A percentile compares a stretch with the other conserved stretches of the same genome.
phyloP scores from a whole-genome alignment of 805 yeast species.

The Candida ipomoeae region DNA sequence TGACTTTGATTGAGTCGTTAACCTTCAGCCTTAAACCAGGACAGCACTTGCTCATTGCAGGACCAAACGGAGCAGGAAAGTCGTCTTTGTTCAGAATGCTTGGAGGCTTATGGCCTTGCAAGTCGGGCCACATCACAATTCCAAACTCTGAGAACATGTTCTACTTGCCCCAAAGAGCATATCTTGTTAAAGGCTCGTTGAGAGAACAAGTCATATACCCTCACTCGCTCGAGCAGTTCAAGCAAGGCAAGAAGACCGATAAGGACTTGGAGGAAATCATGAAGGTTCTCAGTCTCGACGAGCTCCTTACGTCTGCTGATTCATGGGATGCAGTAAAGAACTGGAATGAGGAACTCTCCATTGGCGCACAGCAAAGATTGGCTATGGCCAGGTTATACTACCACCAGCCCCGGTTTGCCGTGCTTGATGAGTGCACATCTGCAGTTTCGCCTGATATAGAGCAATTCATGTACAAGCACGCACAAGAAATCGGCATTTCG shows the following conservation, averaged over 20 bases:
- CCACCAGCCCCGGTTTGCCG: slow-evolving; percentile 90
- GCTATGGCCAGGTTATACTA: slow-evolving; percentile 92
- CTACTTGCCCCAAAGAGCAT: slow-evolving; percentile 90
- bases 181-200: slow-evolving; percentile 73
- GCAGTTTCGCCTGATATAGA: slow-evolving; percentile 91
- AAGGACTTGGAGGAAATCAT: slow-evolving; percentile 51
- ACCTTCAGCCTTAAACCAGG: slow-evolving; percentile 74
- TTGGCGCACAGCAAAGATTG: slow-evolving; percentile 88
- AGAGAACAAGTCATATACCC: slow-evolving; percentile 91
- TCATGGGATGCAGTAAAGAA: slow-evolving; percentile 62
- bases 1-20: slow-evolving; percentile 60
- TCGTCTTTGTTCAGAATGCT: slow-evolving; percentile 85
- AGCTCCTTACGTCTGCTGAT: slow-evolving; percentile 38
- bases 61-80: slow-evolving; percentile 96
- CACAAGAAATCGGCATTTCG: slow-evolving; percentile 74
- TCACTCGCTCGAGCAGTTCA: slow-evolving; percentile 57
- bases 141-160: slow-evolving; percentile 69
- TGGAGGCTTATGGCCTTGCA: slow-evolving; percentile 92
- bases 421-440: slow-evolving; percentile 92
- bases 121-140: slow-evolving; percentile 51
- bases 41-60: slow-evolving; percentile 81
- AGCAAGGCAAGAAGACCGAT: slow-evolving; percentile 39
- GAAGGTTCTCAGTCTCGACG: slow-evolving; percentile 54
- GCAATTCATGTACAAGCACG: slow-evolving; percentile 80
- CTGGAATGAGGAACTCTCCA: slow-evolving; percentile 86